Conservation (phyloP, 129 eudicot genomes). For the Chrysanthemum seticuspe region DNA sequence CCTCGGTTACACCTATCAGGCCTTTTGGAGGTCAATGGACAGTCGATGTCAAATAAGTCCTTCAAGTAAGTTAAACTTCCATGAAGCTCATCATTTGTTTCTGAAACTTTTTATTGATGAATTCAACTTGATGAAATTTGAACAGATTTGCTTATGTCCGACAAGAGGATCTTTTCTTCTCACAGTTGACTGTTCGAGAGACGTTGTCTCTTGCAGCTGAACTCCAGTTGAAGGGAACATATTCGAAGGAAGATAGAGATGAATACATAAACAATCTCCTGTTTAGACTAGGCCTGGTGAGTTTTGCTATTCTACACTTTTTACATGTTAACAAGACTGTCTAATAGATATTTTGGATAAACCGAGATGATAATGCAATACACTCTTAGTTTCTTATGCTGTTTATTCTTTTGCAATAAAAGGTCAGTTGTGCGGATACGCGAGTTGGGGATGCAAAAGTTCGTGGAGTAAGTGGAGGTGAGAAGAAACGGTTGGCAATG, state of each 20-base stretch:
- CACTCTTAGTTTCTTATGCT: background rate
- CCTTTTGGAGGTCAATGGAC: conserved; percentile 88
- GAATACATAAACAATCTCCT: conserved; percentile 74
- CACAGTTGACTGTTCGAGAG: conserved; percentile 97
- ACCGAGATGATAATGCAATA: background rate
- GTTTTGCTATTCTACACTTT: conserved; percentile 28
- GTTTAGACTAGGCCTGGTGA: conserved; percentile 89
- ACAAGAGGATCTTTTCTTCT: conserved; percentile 98
- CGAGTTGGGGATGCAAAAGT: conserved; percentile 98
- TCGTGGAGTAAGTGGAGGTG: conserved; percentile 99
- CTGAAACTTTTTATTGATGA: background rate
- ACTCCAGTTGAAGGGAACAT: conserved; percentile 80
- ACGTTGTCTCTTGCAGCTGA: conserved; percentile 98
- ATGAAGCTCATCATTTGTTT: background rate
- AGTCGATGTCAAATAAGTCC: conserved; percentile 51
- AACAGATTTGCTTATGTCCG: conserved; percentile 87
- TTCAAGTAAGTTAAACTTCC: conserved; percentile 55
- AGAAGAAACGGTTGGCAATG: conserved; percentile 86
- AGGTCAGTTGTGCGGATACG: conserved; percentile 98
- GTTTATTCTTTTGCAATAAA: conserved; percentile 26
- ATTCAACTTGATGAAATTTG: conserved; percentile 1
- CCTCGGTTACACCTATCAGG: conserved; percentile 79
- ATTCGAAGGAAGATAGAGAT: conserved; percentile 78
- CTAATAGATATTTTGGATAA: conserved; percentile 3
- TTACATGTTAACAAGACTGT: background rate